Percentiles rank a stretch among this genome's conserved stretches.
These are phyloP conservation scores for Suillus sp. DNA, from an alignment of 768 basidiomycete genomes.

Conservation along the genomic window DNA sequence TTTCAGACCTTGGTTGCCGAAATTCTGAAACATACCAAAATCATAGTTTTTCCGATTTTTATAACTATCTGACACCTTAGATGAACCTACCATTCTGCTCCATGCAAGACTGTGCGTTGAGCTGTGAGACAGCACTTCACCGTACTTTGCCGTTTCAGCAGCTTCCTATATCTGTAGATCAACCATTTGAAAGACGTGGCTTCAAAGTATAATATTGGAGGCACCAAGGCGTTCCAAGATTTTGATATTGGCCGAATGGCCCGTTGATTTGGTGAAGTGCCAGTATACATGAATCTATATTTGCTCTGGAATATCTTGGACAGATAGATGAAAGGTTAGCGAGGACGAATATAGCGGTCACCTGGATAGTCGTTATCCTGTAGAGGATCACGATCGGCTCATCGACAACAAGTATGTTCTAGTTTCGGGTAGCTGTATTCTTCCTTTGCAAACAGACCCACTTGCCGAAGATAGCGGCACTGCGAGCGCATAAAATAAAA, in stretches of 20 bases:
- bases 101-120: background rate
- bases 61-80: background rate
- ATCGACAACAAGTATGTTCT: background rate
- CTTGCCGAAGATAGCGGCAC: background rate
- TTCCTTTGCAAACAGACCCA: background rate
- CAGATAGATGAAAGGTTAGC: background rate
- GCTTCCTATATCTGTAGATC: background rate
- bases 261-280: background rate
- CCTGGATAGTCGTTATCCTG: conserved; percentile 1
- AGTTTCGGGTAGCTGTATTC: background rate
- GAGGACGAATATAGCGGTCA: background rate
- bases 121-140: background rate
- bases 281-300: background rate
- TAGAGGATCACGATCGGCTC: background rate
- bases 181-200: background rate
- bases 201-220: background rate
- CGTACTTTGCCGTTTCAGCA: background rate
- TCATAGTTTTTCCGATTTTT: background rate
- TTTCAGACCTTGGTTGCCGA: background rate
- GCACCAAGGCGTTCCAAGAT: background rate
- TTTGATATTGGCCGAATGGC: background rate
- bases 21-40: background rate
- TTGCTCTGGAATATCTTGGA: background rate
- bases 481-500: background rate
- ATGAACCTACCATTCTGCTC: background rate